Conservation (phyloP, 192 early-diverging fungal genomes). For the Umbelopsis sp. region DNA sequence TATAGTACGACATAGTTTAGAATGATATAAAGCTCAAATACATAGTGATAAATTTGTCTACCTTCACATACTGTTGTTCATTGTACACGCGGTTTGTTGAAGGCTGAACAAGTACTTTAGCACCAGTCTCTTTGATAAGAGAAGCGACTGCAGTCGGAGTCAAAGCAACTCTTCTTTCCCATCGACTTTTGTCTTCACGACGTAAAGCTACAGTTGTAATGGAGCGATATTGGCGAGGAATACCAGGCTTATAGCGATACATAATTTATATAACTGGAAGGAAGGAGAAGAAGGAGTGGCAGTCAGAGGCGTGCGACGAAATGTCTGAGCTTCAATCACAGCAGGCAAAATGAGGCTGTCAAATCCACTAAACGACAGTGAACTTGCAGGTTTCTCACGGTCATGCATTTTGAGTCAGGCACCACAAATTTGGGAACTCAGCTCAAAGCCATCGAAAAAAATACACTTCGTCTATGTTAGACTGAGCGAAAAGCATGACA, state of each 20-base stretch:
- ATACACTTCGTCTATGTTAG: no score
- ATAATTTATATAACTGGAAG: not conserved
- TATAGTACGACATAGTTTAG: conserved; percentile 20
- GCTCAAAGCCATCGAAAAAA: not conserved
- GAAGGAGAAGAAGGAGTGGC: not conserved
- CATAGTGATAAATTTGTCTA: conserved; percentile 24
- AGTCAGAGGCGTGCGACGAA: conserved; percentile 9
- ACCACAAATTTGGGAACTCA: not conserved
- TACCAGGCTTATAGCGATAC: not conserved
- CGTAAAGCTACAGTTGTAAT: conserved; percentile 41
- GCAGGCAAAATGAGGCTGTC: not conserved
- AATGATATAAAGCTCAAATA: no score
- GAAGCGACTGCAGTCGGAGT: conserved; percentile 84
- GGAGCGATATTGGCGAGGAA: conserved; percentile 3
- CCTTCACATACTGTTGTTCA: conserved; percentile 81
- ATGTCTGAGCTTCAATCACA: not conserved
- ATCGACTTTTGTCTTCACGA: conserved; percentile 94
- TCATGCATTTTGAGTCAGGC: conserved; percentile 19
- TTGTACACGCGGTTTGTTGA: conserved; percentile 89
- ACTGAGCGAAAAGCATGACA: no score
- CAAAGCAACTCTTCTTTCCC: conserved; percentile 93
- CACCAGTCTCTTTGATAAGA: conserved; percentile 84
- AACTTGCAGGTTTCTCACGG: conserved; percentile 5
- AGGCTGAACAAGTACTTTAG: conserved; percentile 88
- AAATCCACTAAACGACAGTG: no score